Evolutionary conservation across 1,284 basidiomycete species (phyloP), one percentile per base, ranked within the genome.

Genomic region (Cutaneotrichosporon mucoides): DNA sequence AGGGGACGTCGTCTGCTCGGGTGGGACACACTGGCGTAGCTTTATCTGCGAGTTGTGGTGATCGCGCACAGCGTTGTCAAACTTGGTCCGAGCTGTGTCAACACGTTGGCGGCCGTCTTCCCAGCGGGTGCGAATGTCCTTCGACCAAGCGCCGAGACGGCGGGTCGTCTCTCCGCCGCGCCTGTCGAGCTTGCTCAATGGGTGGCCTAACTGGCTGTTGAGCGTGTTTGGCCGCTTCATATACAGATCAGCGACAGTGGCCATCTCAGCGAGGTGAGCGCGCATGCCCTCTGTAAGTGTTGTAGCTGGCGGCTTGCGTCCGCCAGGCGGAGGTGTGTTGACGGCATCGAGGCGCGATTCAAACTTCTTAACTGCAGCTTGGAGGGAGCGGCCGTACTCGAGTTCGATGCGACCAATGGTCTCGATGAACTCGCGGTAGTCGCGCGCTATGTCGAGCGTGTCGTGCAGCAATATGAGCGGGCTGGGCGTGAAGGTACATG

Each of bases 381-480:
- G 36, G 13, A 67, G 54, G 6, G 51, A 42, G 7, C 57, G 59
- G 11, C 65, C 65, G 41, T 55, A 65, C 56, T 65, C 65, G 24
- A 42, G 44, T 40, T 67, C 60, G 16, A 67, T 42, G 9, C 56
- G 52, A 35, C 63, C 61, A 38, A 67, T 16, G 8, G 60, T 59
- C 36, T 67, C 65, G 12, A 65, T 53, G 44, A 65, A 63, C 44
- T 67, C 65, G 47, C 63, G 63, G 55, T 67, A 67, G 24, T 67
- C 65, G 11, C 45, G 51, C 6, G 53, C 59, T 5, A 61, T 54
- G 44, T 65, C 63, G 47, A 67, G 61, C 41, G 63, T 48, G 46
- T 63, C 63, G 46, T 41, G 37, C 33, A 67, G 34, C 43, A 67
- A 50, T 24, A 53, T 9, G 5, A 61, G 56, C 2, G 55, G 37